These are phyloP conservation scores for Ogataea methylovora DNA, from an alignment of 805 yeast genomes.

Conservation along the genomic window DNA sequence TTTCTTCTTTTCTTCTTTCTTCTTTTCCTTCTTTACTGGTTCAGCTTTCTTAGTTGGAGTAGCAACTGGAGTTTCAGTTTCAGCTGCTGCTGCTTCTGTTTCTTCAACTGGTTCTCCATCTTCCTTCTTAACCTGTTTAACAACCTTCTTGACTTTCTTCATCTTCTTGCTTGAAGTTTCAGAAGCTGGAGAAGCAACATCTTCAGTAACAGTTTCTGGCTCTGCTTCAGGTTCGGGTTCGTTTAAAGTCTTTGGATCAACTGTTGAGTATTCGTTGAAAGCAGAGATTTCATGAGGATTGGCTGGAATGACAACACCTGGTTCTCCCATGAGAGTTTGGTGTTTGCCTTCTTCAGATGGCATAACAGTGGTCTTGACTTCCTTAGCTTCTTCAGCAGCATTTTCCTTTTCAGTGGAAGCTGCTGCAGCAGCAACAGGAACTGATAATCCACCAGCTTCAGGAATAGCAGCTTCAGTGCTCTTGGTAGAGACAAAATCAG, in stretches of 20 bases:
- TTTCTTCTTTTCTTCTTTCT: slow-evolving; percentile 29
- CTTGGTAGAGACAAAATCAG: slow-evolving; percentile 28
- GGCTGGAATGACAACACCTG: slow-evolving; percentile 63
- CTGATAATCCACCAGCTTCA: slow-evolving; percentile 39
- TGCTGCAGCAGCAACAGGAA: slow-evolving; percentile 11
- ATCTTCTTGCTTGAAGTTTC: slow-evolving; percentile 7
- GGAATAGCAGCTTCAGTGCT: slow-evolving; percentile 27
- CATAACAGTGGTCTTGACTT: slow-evolving; percentile 32
- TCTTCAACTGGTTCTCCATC: slow-evolving; percentile 9
- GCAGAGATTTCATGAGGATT: slow-evolving; percentile 61
- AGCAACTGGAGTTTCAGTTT: slow-evolving; percentile 4
- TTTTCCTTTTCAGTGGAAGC: slow-evolving; percentile 8
- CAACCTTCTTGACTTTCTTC: slow-evolving; percentile 25
- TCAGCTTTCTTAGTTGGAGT: slow-evolving; percentile 6
- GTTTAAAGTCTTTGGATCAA: slow-evolving; percentile 54
- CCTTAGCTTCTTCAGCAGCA: slow-evolving; percentile 10
- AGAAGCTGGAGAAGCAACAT: slow-evolving; percentile 24
- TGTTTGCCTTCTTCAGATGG: slow-evolving; percentile 37
- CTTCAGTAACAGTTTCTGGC: slow-evolving; percentile 32
- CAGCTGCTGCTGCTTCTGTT: slow-evolving; percentile 7
- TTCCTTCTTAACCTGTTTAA: slow-evolving; percentile 22
- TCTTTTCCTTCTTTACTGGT: slow-evolving; percentile 22
- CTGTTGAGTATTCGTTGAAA: slow-evolving; percentile 49
- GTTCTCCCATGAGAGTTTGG: slow-evolving; percentile 49
- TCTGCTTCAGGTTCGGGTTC: slow-evolving; percentile 22